phyloP scores from a whole-genome alignment of 2,329 filamentous ascomycete genomes.

The Cercospora janseana region DNA sequence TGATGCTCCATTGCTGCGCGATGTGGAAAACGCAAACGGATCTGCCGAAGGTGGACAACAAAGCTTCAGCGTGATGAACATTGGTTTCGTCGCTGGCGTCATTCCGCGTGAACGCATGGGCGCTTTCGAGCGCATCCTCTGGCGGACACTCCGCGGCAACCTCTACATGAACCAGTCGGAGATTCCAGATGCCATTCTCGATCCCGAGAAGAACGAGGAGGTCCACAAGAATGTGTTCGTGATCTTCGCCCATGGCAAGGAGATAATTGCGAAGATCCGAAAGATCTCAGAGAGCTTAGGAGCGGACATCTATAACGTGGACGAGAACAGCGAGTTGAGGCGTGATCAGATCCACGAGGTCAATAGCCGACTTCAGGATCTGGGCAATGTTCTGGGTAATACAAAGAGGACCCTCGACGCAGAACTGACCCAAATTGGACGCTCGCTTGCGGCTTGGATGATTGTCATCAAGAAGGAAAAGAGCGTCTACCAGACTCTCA shows the following conservation, averaged over 20 bases:
- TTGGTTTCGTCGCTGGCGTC: slow-evolving; percentile 95
- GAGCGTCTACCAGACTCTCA: slow-evolving; percentile 91
- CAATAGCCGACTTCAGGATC: slow-evolving; percentile 86
- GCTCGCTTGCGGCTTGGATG: slow-evolving; percentile 94
- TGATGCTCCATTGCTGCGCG: slow-evolving; percentile 87
- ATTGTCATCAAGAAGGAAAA: slow-evolving; percentile 98
- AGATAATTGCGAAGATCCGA: slow-evolving; percentile 96
- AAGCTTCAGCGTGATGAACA: slow-evolving; percentile 91
- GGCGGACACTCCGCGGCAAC: slow-evolving; percentile 95
- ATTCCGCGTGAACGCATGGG: slow-evolving; percentile 90
- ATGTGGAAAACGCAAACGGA: slow-evolving; percentile 74
- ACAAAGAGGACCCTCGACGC: slow-evolving; percentile 92
- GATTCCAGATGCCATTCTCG: slow-evolving; percentile 88
- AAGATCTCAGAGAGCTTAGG: slow-evolving; percentile 98
- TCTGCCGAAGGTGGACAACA: slow-evolving; percentile 33
- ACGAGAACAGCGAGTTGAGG: slow-evolving; percentile 93
- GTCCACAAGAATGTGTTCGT: slow-evolving; percentile 98
- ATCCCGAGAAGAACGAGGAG: slow-evolving; percentile 88
- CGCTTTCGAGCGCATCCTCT: slow-evolving; percentile 94
- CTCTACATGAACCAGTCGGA: slow-evolving; percentile 99
- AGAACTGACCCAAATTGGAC: slow-evolving; percentile 89
- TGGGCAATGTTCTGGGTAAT: slow-evolving; percentile 88
- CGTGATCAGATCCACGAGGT: slow-evolving; percentile 97
- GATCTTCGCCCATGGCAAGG: slow-evolving; percentile 97
- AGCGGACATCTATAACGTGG: slow-evolving; percentile 92